Evolutionary conservation across 2,329 filamentous ascomycete genomes (phyloP), one percentile per base, ranked within the genome.

Genomic region (Zopfia rhizophila): DNA sequence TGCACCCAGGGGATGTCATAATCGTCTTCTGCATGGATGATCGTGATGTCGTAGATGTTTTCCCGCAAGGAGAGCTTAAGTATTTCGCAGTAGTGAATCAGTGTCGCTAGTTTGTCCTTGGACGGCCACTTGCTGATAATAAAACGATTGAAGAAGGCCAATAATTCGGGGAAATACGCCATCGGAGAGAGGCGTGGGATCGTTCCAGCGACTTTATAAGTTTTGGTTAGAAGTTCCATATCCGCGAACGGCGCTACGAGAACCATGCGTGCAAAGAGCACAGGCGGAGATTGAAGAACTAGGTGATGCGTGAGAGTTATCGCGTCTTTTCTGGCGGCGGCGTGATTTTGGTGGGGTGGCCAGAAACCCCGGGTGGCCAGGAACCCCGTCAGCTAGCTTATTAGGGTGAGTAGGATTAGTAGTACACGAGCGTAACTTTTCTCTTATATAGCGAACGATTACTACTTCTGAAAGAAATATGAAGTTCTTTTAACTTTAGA

Each of bases 191-290:
- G 68, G 0, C 86, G 63, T 1, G 82, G 83, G 5, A 86, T 68
- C 0, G 69, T 75, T 1, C 82, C 81, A 0, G 75, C 82, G 3
- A 86, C 67, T 3, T 78, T 75, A 60, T 86, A 87, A 0, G 82
- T 85, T 1, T 78, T 73, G 0, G 80, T 79, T 11, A 86, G 62
- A 0, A 73, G 76, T 16, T 76, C 74, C 0, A 83, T 75, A 48
- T 85, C 78, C 0, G 77, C 73, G 49, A 87, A 85, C 0, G 82
- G 76, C 0, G 82, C 83, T 3, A 82, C 76, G 2, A 86, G 66
- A 2, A 86, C 75, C 3, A 75, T 75, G 2, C 83, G 83, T 1
- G 79, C 73, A 51, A 86, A 83, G 0, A 78, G 58, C 0, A 75
- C 59, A 0, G 81, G 77, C 2, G 70, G 63, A 0, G 68, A 63